Base-by-base conservation (phyloP, 495 filamentous ascomycete genomes). In the Penicillium nucicola region DNA sequence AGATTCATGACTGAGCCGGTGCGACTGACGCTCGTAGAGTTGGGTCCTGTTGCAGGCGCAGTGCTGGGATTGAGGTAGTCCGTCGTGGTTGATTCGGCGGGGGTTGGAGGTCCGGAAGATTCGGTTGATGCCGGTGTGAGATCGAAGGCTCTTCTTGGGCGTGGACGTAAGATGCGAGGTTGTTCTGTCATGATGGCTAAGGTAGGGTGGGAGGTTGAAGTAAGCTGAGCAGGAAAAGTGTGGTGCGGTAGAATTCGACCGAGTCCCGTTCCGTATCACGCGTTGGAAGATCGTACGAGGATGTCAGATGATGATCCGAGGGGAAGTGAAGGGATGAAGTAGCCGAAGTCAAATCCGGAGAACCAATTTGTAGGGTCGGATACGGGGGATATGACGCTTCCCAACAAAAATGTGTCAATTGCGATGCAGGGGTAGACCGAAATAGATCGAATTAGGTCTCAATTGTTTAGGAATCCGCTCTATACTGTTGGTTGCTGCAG, bases 1-100 rank as follows among this genome's bases (percentile, higher is more conserved):
- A 97, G 79, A 64, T 96, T 95, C 58, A 92, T 78, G 22, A 89
- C 77, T 3, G 91, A 96, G 42, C 84, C 81, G 23, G 85, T 86
- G 45, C 87, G 81, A 62, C 77, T 84, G 35, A 76, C 67, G 32
- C 59, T 62, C 8, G 62, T 52, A 10, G 59, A 57, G 45, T 60
- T 55, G 22, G 68, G 60, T 35, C 60, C 62, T 18, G 58, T 52
- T 20, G 68, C 60, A 20, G 40, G 52, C 25, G 25, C 25, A 14
- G 32, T 31, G 28, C 68, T 65, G 31, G 66, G 60, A 25, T 58
- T 67, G 14, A 73, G 58, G 1, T 64, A 56, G 13, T 71, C 67
- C 17, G 63, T 37, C 25, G 67, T 67, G 31, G 67, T 54, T 6
- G 65, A 47, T 45, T 71, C 72, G 49, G 69, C 64, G 7, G 80